Base-by-base conservation (phyloP, 176 grass and related monocot species). In the Eleusine coracana region DNA sequence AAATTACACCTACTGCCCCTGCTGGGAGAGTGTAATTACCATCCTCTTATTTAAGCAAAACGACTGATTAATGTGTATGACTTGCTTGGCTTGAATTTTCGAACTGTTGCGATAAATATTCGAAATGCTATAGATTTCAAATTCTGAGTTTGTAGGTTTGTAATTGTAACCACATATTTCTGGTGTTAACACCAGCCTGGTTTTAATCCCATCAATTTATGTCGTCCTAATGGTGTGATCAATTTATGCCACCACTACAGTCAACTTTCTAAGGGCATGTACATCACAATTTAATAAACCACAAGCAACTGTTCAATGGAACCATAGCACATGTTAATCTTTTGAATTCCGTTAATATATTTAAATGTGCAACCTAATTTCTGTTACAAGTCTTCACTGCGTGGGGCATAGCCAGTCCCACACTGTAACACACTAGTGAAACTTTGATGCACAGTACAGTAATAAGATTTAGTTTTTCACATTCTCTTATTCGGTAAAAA, bases 401-500 rank as follows among this genome's bases (percentile, higher is more conserved):
- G n/a, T 14, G 2, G 40, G 54, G 28, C 6, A 25, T 40, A 46
- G 63, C 6, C 23, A 28, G 10, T 61, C 23, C 8, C 16, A 70
- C 66, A 44, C 23, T 42, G 18, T 41, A 56, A 81, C 11, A 69
- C 23, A 38, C 20, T 64, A 75, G 36, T 40, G 34, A 62, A 74
- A 27, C 2, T 83, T 20, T 16, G 64, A 41, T 25, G 34, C 68
- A 82, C 49, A 9, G 56, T 48, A 51, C 69, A 38, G 29, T 68
- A 65, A 36, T 71, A 46, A 71, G 13, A 66, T 13, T 74, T 74
- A n/a, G 8, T 69, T 67, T 74, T 29, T 76, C 34, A 38, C 42
- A 68, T 70, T 23, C n/a, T 66, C 20, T 82, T 31, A 36, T 7
- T 37, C 42, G 23, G n/a, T 59, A 37, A 17, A 6, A 4, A 25